These are phyloP conservation scores for Penicillium odoratum DNA, from an alignment of 495 filamentous ascomycete genomes.

Conservation along the genomic window DNA sequence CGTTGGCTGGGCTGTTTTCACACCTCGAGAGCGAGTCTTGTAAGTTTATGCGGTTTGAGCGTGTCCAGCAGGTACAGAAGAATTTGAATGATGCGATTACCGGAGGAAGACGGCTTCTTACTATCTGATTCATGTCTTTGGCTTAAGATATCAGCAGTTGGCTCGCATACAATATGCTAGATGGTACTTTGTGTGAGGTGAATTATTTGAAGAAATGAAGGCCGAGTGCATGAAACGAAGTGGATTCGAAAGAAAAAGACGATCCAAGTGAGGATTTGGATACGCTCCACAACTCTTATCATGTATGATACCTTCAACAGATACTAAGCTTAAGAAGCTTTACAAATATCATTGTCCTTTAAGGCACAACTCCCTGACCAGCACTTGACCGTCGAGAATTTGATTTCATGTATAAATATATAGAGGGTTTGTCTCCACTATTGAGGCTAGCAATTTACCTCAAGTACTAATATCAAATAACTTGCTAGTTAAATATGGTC, in stretches of 20 bases:
- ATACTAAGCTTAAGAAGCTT: neutral
- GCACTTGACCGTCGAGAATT: too few relatives aligned
- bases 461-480: neutral
- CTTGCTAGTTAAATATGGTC: neutral
- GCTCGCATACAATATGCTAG: neutral
- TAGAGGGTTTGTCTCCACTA: neutral
- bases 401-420: too few relatives aligned
- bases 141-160: neutral
- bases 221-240: too few relatives aligned
- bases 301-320: neutral
- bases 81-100: neutral
- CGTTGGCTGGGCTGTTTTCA: constrained; percentile 50
- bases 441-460: neutral
- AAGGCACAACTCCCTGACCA: neutral
- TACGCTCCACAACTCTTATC: neutral
- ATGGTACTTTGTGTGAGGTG: too few relatives aligned
- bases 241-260: too few relatives aligned
- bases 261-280: too few relatives aligned
- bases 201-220: too few relatives aligned
- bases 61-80: constrained; percentile 22
- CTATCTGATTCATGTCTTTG: neutral
- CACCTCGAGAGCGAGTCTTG: constrained; percentile 59
- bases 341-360: neutral
- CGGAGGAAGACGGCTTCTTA: neutral
- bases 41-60: constrained; percentile 46